Base-by-base conservation (phyloP, 805 yeast species). In the Lachancea mirantina region DNA sequence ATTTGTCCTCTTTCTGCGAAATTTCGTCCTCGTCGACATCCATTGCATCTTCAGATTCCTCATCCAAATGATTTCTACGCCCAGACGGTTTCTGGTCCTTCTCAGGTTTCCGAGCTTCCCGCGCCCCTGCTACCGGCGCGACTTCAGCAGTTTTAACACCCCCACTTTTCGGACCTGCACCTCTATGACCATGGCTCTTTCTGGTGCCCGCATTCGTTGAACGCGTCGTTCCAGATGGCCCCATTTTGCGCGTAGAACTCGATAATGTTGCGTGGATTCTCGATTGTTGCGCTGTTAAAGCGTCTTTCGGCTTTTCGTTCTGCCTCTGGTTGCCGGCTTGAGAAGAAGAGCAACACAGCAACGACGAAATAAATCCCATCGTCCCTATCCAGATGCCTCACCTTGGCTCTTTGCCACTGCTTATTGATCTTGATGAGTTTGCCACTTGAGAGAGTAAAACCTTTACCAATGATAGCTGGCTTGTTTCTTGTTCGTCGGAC, bases 341-440 rank as follows among this genome's bases (percentile, higher is more conserved):
- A 30, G 47, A 41, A 26, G 52, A 46, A 30, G 55, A 41, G 39
- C 62, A 57, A 43, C 64, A 59, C 40, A 59, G 46, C 34, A 57
- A 37, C 21, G 62, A 52, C 21, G 62, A 48, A 28, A 59, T 43
- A 39, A 61, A 49, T 40, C 63, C 64, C 67, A 62, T 62, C 36
- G 36, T 45, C 14, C 33, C 28, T 23, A 8, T 23, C 9, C 22
- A n/a, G n/a, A n/a, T n/a, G n/a, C n/a, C n/a, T n/a, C n/a, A n/a
- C n/a, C n/a, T n/a, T n/a, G n/a, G n/a, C n/a, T n/a, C n/a, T n/a
- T n/a, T n/a, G n/a, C n/a, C n/a, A n/a, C n/a, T n/a, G n/a, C n/a
- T n/a, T n/a, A n/a, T n/a, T n/a, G n/a, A n/a, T n/a, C n/a, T n/a
- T n/a, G n/a, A n/a, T n/a, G n/a, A n/a, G n/a, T n/a, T n/a, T n/a